A percentile compares a stretch with the other conserved stretches of the same genome.
Conservation (phyloP, 371 early-diverging fungal genomes). For the Mucor lusitanicus region DNA sequence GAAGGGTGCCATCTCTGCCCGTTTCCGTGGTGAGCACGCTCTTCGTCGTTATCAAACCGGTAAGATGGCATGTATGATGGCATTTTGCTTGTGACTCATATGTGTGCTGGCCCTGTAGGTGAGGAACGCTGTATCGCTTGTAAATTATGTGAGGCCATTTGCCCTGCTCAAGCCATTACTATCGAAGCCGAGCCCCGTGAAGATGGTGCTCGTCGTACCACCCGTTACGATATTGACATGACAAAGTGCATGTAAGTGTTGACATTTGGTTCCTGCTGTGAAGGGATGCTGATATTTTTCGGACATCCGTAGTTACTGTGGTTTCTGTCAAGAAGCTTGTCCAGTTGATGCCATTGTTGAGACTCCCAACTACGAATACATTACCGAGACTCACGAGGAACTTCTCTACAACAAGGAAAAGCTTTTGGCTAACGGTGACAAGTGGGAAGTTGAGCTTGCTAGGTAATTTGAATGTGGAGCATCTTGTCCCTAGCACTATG, state of each 20-base stretch:
- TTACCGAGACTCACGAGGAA: constrained; percentile 97
- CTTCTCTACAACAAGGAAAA: constrained; percentile 98
- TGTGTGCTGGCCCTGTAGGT: constrained; percentile 59
- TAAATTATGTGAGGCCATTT: constrained; percentile 97
- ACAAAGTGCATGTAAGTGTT: constrained; percentile 86
- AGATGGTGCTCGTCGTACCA: constrained; percentile 95
- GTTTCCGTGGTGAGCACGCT: constrained; percentile 98
- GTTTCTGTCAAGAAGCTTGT: constrained; percentile 91
- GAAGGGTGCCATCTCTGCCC: constrained; percentile 90
- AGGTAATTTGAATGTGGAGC: constrained; percentile 35
- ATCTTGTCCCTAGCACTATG: not conserved
- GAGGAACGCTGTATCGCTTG: constrained; percentile 99
- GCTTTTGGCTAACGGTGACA: constrained; percentile 96
- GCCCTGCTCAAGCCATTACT: constrained; percentile 99
- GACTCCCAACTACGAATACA: constrained; percentile 95
- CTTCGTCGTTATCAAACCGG: constrained; percentile 95
- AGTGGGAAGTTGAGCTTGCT: constrained; percentile 94
- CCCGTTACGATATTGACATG: constrained; percentile 99
- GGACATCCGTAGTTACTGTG: constrained; percentile 77
- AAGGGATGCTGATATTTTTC: not conserved
- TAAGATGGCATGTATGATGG: constrained; percentile 20
- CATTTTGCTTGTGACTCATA: not conserved
- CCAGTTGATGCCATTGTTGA: constrained; percentile 98
- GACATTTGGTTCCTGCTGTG: not conserved
- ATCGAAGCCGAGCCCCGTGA: constrained; percentile 97